Evolutionary conservation across 1,284 basidiomycete species (phyloP).

Genomic region (Sanguinoderma infundibulare): DNA sequence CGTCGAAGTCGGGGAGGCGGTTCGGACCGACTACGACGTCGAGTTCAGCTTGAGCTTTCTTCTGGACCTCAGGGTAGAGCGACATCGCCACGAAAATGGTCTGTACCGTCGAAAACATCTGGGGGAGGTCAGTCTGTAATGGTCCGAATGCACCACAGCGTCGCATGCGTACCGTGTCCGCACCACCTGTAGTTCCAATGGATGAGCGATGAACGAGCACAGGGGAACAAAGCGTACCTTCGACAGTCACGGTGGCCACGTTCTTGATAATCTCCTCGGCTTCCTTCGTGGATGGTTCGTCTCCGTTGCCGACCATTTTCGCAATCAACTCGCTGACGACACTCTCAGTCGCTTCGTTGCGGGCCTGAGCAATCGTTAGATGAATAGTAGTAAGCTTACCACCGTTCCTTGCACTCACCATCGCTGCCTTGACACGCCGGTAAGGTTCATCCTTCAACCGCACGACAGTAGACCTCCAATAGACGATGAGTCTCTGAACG

Average conservation of each 20-base stretch:
- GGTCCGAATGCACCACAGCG: too few species aligned
- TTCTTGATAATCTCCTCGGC: constrained; percentile 3
- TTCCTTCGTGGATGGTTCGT: not conserved
- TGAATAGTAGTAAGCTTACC: too few species aligned
- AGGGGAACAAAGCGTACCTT: not conserved
- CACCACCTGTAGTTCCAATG: not conserved
- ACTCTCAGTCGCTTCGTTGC: not conserved
- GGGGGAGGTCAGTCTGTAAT: not conserved
- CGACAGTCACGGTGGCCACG: not conserved
- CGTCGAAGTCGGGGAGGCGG: constrained; percentile 25
- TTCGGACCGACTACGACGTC: constrained; percentile 33
- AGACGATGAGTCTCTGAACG: constrained; percentile 27
- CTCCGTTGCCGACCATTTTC: not conserved
- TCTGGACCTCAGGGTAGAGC: constrained; percentile 38
- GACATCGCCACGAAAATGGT: constrained; percentile 40
- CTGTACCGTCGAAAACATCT: constrained; percentile 29
- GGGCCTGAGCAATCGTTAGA: not conserved
- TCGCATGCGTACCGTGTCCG: not conserved
- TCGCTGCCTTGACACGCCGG: not conserved
- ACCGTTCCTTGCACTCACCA: not conserved
- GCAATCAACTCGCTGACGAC: not conserved
- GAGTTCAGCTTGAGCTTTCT: constrained; percentile 36
- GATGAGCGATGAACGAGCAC: not conserved
- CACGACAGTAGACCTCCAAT: constrained; percentile 21
- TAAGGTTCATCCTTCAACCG: constrained; percentile 14